Evolutionary conservation across 164 flowering plant genomes (phyloP).

Genomic region (Amborella trichopoda): DNA sequence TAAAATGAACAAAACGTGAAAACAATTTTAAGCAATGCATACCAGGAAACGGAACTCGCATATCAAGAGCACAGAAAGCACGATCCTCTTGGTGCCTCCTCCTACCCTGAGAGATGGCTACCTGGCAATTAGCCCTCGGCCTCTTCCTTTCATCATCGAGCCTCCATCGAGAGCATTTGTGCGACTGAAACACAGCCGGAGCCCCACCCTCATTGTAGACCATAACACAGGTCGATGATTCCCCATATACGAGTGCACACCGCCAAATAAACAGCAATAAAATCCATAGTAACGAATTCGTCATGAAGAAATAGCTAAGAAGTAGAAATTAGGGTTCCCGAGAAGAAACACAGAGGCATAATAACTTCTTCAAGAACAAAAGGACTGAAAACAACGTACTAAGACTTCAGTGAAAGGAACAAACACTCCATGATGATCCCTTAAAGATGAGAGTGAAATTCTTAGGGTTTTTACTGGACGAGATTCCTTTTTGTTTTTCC

Average conservation of each 20-base stretch:
- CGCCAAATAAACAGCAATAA: no score
- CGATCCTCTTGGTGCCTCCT: conserved; percentile 45
- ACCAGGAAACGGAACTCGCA: conserved; percentile 86
- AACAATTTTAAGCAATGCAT: neutral
- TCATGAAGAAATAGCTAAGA: no score
- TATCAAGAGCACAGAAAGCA: conserved; percentile 55
- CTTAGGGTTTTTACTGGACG: no score
- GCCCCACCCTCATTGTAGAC: conserved; percentile 93
- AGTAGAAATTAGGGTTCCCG: no score
- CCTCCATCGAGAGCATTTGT: conserved; percentile 92
- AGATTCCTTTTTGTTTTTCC: no score
- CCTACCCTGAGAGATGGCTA: conserved; percentile 62
- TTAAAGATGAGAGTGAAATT: no score
- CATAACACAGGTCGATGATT: conserved; percentile 69
- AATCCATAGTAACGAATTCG: no score
- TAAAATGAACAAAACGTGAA: neutral
- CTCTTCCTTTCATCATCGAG: conserved; percentile 28
- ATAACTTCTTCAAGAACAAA: no score
- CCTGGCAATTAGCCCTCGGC: conserved; percentile 39
- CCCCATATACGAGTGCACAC: conserved; percentile 31
- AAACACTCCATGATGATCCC: no score
- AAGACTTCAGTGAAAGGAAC: no score
- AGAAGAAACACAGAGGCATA: no score
- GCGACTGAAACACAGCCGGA: conserved; percentile 84
- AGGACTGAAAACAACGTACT: no score